Conservation (phyloP, 2,329 filamentous ascomycete species). For the Claviceps humidiphila region DNA sequence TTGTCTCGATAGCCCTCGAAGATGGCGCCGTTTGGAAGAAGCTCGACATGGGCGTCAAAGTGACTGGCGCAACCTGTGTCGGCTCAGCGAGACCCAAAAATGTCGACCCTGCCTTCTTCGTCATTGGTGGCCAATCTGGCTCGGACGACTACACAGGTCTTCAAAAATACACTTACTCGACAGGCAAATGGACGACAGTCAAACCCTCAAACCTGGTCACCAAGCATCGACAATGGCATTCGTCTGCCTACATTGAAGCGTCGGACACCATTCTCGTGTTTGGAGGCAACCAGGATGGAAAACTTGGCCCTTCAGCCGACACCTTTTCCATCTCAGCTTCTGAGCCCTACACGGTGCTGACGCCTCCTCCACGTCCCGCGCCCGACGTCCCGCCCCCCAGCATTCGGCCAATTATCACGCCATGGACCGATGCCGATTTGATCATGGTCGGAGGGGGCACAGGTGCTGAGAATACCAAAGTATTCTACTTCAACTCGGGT, state of each 20-base stretch:
- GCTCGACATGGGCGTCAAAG: slow-evolving; percentile 51
- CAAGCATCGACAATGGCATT: slow-evolving; percentile 61
- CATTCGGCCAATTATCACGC: slow-evolving; percentile 56
- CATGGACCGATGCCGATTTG: slow-evolving; percentile 58
- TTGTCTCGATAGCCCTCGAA: slow-evolving; percentile 59
- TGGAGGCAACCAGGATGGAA: slow-evolving; percentile 55
- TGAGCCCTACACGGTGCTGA: slow-evolving; percentile 48
- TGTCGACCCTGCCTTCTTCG: slow-evolving; percentile 53
- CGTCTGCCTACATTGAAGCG: slow-evolving; percentile 58
- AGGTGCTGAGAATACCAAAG: slow-evolving; percentile 37
- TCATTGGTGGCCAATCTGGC: slow-evolving; percentile 59
- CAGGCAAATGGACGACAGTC: slow-evolving; percentile 38
- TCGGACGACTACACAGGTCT: slow-evolving; percentile 55
- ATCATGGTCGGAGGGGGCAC: slow-evolving; percentile 59
- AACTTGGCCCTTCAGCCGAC: slow-evolving; percentile 46
- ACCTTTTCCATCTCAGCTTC: slow-evolving; percentile 62
- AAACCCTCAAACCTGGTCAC: slow-evolving; percentile 35
- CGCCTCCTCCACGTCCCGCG: slow-evolving; percentile 46
- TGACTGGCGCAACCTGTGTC: slow-evolving; percentile 67
- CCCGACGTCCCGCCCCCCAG: slow-evolving; percentile 27
- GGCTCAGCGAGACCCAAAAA: slow-evolving; percentile 49
- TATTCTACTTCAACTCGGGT: slow-evolving; percentile 58
- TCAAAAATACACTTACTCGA: slow-evolving; percentile 50
- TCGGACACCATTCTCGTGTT: slow-evolving; percentile 67
- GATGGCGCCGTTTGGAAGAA: slow-evolving; percentile 59